Evolutionary conservation across 2,329 filamentous ascomycete species (phyloP).

Genomic region (Fusarium sp.): DNA sequence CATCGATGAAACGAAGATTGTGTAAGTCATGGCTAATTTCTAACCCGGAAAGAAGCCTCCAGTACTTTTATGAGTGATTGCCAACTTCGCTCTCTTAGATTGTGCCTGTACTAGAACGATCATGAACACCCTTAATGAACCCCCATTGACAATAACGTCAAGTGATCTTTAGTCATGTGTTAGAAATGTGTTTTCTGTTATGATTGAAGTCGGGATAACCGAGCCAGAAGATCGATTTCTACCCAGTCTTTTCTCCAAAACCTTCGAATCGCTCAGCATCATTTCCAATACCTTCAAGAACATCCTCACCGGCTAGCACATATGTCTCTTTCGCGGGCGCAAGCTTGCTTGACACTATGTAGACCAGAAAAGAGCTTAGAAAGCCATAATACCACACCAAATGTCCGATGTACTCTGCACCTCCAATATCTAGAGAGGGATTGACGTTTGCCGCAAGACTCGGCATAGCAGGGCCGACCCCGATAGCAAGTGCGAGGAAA

Average conservation of each 20-base stretch:
- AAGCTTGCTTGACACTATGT: background rate
- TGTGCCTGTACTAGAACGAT: background rate
- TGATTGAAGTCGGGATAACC: too few species aligned
- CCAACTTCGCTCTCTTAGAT: background rate
- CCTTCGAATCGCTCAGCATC: background rate
- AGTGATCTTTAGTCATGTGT: too few species aligned
- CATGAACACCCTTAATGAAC: background rate
- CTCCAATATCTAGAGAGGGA: background rate
- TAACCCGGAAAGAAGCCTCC: background rate
- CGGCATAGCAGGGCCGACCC: background rate
- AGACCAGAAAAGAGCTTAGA: background rate
- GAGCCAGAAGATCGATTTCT: background rate
- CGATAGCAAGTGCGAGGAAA: background rate
- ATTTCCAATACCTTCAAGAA: background rate
- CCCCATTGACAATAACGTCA: background rate
- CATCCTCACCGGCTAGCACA: background rate
- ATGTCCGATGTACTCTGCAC: background rate
- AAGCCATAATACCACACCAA: background rate
- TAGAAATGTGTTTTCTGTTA: too few species aligned
- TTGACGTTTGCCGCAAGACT: background rate
- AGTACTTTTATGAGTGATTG: background rate
- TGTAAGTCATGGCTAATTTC: background rate
- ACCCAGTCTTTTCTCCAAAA: background rate
- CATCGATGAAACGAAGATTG: background rate
- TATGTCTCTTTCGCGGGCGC: background rate